phyloP scores from a whole-genome alignment of 441 rosid species.

The Jatropha podagrica region DNA sequence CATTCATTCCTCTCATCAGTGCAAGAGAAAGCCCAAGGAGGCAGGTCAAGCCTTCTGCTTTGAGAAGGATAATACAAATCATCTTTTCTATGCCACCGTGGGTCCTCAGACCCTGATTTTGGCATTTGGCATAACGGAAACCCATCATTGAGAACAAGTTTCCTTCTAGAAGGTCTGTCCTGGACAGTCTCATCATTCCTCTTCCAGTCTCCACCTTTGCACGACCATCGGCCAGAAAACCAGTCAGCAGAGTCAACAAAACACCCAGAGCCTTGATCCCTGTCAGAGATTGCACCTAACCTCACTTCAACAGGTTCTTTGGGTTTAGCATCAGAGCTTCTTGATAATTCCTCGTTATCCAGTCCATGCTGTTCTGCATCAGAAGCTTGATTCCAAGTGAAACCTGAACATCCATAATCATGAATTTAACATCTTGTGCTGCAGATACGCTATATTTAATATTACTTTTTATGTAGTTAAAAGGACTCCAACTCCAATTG shows the following conservation, averaged over 20 bases:
- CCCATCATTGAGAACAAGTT: conserved; percentile 89
- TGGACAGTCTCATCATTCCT: conserved; percentile 76
- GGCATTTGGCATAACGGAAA: conserved; percentile 95
- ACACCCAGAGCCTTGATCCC: conserved; percentile 41
- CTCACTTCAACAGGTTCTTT: conserved; percentile 45
- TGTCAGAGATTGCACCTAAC: conserved; percentile 36
- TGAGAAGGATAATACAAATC: conserved; percentile 78
- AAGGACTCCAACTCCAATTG: neutral
- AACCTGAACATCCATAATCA: conserved; percentile 44
- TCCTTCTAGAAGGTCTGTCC: conserved; percentile 65
- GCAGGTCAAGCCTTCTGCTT: conserved; percentile 88
- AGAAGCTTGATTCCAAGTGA: conserved; percentile 42
- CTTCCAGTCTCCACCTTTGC: conserved; percentile 99
- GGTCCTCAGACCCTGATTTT: conserved; percentile 89
- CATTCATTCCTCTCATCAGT: conserved; percentile 72
- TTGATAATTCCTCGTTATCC: conserved; percentile 38
- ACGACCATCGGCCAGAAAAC: conserved; percentile 83
- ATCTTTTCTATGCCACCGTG: conserved; percentile 89
- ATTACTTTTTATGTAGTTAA: too few relatives aligned
- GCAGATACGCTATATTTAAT: neutral
- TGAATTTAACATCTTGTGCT: neutral
- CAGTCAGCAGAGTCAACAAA: conserved; percentile 61
- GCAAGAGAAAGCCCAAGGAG: conserved; percentile 86
- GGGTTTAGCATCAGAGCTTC: conserved; percentile 36
- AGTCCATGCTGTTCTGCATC: conserved; percentile 36